Base-by-base conservation (phyloP, 2,329 filamentous ascomycete species). In the Sclerotinia sclerotiorum region DNA sequence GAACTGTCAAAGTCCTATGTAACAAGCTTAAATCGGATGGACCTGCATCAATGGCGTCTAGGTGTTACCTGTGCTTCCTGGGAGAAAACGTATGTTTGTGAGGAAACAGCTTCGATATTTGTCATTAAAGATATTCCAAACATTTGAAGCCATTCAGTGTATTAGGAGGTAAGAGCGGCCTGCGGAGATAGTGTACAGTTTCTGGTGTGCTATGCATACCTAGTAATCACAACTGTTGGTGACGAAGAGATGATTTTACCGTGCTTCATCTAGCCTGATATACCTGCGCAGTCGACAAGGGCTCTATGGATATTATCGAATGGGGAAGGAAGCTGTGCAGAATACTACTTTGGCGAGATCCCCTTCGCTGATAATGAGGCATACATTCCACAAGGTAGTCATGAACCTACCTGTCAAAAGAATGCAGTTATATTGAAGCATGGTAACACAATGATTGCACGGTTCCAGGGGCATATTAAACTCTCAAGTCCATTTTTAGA, bases 21-120 rank as follows among this genome's bases (percentile, higher is more conserved):
- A 60, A 24, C 39, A 60, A 44, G 27, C n/a, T 48, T 60, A 24
- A 48, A 55, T 68, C 46, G 57, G 48, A 63, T 62, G 65, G 65
- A 68, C 65, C 65, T 68, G 57, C 57, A 68, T 65, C 5, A 5
- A 39, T 39, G 54, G 64, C 27, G 42, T 19, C 15, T 55, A 24
- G 35, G 62, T 56, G 51, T 55, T 56, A 55, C 62, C 11, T 39
- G 49, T 35, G 64, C 49, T 60, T 66, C 35, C 62, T 44, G 17
- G 19, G 19, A 48, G 46, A 62, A 13, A 39, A 7, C 15, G 29
- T 27, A 5, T 51, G 21, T 27, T 51, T n/a, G 35, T 51, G 60
- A 35, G 60, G 46, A 56, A 56, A 6, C n/a, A 42, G 4, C 48
- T 51, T 39, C 29, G 27, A 39, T 42, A 63, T 39, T 35, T n/a